Evolutionary conservation across 345 rosid species (phyloP).

Genomic region (Lepidium aucheri): DNA sequence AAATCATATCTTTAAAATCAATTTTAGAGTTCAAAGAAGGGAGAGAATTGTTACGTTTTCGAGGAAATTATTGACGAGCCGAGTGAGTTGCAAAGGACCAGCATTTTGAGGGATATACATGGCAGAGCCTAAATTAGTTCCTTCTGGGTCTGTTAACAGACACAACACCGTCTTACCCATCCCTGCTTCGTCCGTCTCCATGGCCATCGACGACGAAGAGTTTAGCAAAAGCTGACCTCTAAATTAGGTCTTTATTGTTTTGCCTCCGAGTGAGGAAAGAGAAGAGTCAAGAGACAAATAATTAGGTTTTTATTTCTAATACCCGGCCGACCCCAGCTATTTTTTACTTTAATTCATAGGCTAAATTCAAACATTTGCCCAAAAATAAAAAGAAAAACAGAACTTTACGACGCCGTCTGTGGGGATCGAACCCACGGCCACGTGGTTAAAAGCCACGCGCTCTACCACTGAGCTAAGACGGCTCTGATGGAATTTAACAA

Average conservation of each 20-base stretch:
- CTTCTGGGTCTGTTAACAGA: slow-evolving; percentile 77
- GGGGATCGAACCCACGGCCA: slow-evolving; percentile 88
- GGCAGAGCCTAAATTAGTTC: slow-evolving; percentile 54
- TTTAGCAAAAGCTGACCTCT: neutral
- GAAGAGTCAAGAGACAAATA: neutral
- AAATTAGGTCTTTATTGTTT: neutral
- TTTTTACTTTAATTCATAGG: neutral
- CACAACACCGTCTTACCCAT: slow-evolving; percentile 63
- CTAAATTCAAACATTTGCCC: neutral
- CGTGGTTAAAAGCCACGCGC: slow-evolving; percentile 83
- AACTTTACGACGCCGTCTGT: slow-evolving; percentile 50
- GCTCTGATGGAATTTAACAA: neutral
- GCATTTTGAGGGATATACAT: slow-evolving; percentile 77
- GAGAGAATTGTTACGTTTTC: slow-evolving; percentile 39
- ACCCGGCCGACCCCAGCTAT: neutral
- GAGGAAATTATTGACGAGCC: slow-evolving; percentile 79
- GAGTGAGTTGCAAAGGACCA: slow-evolving; percentile 75
- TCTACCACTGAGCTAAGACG: slow-evolving; percentile 87
- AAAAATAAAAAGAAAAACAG: neutral
- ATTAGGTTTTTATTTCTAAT: neutral
- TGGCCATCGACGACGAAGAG: slow-evolving; percentile 20
- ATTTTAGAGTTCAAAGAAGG: neutral
- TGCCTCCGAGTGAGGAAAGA: neutral
- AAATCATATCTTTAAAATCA: neutral
- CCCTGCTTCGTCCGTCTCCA: slow-evolving; percentile 28